Evolutionary conservation across 805 yeast genomes (phyloP).

Genomic region (Aciculoconidium aculeatum): DNA sequence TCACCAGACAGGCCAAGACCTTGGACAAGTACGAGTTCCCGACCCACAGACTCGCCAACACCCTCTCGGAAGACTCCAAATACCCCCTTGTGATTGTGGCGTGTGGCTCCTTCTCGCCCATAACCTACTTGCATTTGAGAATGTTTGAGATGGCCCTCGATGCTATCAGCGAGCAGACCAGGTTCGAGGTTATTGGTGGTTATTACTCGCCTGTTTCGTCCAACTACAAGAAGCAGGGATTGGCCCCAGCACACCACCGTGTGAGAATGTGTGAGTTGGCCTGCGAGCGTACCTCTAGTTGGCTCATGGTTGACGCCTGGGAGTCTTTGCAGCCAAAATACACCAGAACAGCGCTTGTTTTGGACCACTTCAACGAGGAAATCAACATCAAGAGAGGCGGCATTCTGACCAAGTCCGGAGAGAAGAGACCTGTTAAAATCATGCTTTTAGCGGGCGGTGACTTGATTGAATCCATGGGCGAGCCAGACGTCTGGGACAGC

Average conservation of each 20-base stretch:
- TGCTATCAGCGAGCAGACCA: constrained; percentile 81
- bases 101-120: constrained; percentile 95
- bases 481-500: constrained; percentile 99
- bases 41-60: constrained; percentile 71
- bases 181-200: constrained; percentile 95
- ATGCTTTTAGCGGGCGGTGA: constrained; percentile 98
- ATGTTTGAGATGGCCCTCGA: constrained; percentile 99
- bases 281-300: constrained; percentile 90
- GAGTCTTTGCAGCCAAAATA: constrained; percentile 88
- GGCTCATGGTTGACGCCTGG: constrained; percentile 99
- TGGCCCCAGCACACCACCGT: constrained; percentile 83
- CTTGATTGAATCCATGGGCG: constrained; percentile 98
- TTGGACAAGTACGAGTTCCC: constrained; percentile 76
- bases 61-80: constrained; percentile 66
- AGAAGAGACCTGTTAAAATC: constrained; percentile 77
- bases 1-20: constrained; percentile 76
- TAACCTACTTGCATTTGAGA: constrained; percentile 87
- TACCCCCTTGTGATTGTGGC: constrained; percentile 92
- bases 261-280: constrained; percentile 98
- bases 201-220: constrained; percentile 93
- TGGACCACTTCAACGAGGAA: constrained; percentile 95
- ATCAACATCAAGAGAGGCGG: constrained; percentile 90
- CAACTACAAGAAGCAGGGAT: constrained; percentile 87
- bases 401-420: constrained; percentile 52
- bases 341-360: constrained; percentile 89